phyloP scores from a whole-genome alignment of 1,284 basidiomycete genomes.

The Cystobasidiaceae sp. region DNA sequence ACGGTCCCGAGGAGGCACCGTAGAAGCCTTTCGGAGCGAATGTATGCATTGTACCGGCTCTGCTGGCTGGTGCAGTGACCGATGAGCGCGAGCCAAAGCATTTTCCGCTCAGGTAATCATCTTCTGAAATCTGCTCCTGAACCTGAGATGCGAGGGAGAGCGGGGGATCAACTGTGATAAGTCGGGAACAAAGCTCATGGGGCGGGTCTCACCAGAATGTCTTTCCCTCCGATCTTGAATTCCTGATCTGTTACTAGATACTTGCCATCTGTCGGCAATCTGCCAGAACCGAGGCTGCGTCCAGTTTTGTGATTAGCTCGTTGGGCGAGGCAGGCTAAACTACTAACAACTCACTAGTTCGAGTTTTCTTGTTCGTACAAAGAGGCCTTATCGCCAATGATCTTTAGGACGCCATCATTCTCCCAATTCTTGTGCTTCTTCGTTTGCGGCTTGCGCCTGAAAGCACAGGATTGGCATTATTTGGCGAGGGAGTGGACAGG shows the following conservation, averaged over 20 bases:
- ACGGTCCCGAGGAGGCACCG: neutral
- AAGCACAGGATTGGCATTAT: neutral
- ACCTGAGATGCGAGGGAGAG: slow-evolving; percentile 36
- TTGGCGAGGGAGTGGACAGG: neutral
- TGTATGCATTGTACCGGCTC: too few relatives aligned
- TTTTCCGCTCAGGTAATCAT: slow-evolving; percentile 60
- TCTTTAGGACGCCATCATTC: slow-evolving; percentile 49
- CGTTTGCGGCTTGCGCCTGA: slow-evolving; percentile 60
- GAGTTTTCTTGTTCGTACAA: slow-evolving; percentile 19
- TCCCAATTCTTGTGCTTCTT: slow-evolving; percentile 89
- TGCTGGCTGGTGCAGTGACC: too few relatives aligned
- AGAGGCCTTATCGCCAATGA: slow-evolving; percentile 28
- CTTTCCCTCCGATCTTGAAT: slow-evolving; percentile 62
- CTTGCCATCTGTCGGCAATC: slow-evolving; percentile 6
- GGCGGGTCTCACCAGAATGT: slow-evolving; percentile 54
- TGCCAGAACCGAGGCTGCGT: slow-evolving; percentile 5
- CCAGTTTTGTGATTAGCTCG: neutral
- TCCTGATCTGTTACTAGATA: slow-evolving; percentile 47
- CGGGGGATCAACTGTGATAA: neutral
- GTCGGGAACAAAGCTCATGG: neutral
- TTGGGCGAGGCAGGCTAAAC: too few relatives aligned
- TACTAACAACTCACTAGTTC: neutral
- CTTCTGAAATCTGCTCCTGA: slow-evolving; percentile 56
- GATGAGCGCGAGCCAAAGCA: too few relatives aligned
- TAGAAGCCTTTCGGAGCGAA: neutral